Percentiles rank a stretch among this genome's conserved stretches.
These are phyloP conservation scores for Fennellomyces sp. DNA, from an alignment of 371 early-diverging fungal species.

Conservation along the genomic window DNA sequence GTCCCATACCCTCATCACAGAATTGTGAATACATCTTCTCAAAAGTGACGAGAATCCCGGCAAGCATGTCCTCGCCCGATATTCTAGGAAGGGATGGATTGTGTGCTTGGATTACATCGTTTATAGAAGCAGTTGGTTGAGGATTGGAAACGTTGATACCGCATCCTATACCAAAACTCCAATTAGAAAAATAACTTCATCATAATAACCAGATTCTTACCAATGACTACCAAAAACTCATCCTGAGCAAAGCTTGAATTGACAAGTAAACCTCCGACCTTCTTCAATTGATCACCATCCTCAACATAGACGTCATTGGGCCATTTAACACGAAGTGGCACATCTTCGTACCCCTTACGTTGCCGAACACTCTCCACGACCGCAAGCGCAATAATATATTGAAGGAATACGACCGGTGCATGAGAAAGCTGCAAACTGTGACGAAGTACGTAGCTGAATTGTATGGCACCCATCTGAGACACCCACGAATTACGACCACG, in stretches of 20 bases:
- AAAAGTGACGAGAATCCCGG: constrained; percentile 74
- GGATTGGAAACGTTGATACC: constrained; percentile 87
- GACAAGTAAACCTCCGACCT: constrained; percentile 87
- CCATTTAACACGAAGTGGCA: constrained; percentile 92
- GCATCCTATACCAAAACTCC: constrained; percentile 50
- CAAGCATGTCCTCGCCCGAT: constrained; percentile 74
- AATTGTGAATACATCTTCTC: constrained; percentile 75
- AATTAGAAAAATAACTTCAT: background rate
- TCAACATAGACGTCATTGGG: constrained; percentile 93
- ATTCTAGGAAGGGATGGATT: constrained; percentile 34
- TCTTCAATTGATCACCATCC: constrained; percentile 52
- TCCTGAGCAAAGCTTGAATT: constrained; percentile 73
- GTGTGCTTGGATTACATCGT: constrained; percentile 73
- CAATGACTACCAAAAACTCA: constrained; percentile 82
- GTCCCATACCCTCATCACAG: constrained; percentile 67
- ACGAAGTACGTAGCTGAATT: constrained; percentile 80
- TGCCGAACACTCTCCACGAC: constrained; percentile 78
- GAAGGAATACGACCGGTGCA: constrained; percentile 81
- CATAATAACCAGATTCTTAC: constrained; percentile 33
- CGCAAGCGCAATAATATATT: constrained; percentile 87
- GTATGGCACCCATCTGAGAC: constrained; percentile 87
- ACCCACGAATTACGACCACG: constrained; percentile 95
- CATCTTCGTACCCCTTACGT: constrained; percentile 72
- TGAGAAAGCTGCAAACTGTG: constrained; percentile 63
- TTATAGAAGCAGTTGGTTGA: constrained; percentile 83